Evolutionary conservation across 306 rosid species (phyloP).

Genomic region (Vigna reflexopilosa): DNA sequence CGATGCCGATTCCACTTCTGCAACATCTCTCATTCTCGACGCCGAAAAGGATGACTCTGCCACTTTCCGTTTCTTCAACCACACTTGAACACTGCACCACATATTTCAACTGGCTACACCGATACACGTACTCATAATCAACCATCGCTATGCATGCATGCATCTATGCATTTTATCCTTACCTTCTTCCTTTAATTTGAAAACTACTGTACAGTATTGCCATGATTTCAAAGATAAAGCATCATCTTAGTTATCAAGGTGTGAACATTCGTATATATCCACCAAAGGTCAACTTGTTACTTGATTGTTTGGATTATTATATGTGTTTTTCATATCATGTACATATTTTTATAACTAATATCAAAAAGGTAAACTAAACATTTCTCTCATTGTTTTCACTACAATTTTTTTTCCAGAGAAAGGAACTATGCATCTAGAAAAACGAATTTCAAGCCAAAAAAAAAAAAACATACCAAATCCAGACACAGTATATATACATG

Average conservation of each 20-base stretch:
- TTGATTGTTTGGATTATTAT: neutral
- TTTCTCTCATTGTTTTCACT: neutral
- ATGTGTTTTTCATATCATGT: neutral
- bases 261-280: neutral
- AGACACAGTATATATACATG: neutral
- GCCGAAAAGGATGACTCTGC: slow-evolving; percentile 17
- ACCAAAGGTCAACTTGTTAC: slow-evolving; percentile 3
- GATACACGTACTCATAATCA: no score
- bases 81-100: neutral
- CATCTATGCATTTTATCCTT: neutral
- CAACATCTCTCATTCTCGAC: slow-evolving; percentile 37
- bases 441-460: neutral
- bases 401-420: neutral
- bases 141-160: neutral
- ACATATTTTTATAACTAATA: neutral
- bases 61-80: neutral
- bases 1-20: slow-evolving; percentile 30
- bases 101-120: neutral
- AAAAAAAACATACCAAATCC: neutral
- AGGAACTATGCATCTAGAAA: neutral
- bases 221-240: neutral
- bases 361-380: neutral
- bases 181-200: slow-evolving; percentile 17
- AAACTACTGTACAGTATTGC: neutral
- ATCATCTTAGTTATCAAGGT: neutral